Evolutionary conservation across 2,329 filamentous ascomycete genomes (phyloP).

Genomic region (Helotiales sp.): DNA sequence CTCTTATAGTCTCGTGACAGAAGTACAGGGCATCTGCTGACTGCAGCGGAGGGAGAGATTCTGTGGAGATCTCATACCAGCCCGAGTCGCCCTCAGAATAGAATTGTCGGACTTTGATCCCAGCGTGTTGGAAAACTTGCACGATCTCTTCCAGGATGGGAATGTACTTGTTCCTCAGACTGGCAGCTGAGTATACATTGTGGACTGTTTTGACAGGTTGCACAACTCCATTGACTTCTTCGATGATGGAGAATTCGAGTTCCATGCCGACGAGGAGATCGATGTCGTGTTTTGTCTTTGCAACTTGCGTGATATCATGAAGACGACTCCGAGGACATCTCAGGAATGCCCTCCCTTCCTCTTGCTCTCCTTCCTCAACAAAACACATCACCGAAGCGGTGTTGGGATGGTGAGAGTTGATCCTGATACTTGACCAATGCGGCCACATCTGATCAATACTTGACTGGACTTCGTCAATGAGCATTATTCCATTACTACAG

Average conservation of each 20-base stretch:
- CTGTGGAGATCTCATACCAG: conserved; percentile 77
- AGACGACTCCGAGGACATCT: conserved; percentile 71
- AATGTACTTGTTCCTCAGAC: conserved; percentile 63
- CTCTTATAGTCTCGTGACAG: conserved; percentile 69
- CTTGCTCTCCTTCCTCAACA: conserved; percentile 62
- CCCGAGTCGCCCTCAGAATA: conserved; percentile 75
- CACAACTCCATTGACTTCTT: conserved; percentile 28
- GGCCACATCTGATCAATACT: conserved; percentile 72
- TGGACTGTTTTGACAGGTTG: conserved; percentile 46
- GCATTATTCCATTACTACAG: conserved; percentile 52
- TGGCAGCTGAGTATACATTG: conserved; percentile 61
- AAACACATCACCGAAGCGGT: conserved; percentile 66
- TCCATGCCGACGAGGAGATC: conserved; percentile 75
- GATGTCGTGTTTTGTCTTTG: conserved; percentile 55
- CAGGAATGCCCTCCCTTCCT: conserved; percentile 53
- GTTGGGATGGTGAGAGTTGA: conserved; percentile 59
- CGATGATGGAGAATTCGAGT: conserved; percentile 75
- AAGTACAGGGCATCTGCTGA: conserved; percentile 75
- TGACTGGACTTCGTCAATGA: conserved; percentile 54
- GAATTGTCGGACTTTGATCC: conserved; percentile 67
- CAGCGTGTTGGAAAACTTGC: conserved; percentile 60
- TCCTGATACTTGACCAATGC: conserved; percentile 59
- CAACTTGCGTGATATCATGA: conserved; percentile 55
- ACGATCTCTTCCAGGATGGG: conserved; percentile 70
- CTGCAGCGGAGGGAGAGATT: conserved; percentile 63